Percentiles rank a stretch among this genome's conserved stretches.
Conservation (phyloP, 2,329 filamentous ascomycete species). For the Chaetothyriales sp. region DNA sequence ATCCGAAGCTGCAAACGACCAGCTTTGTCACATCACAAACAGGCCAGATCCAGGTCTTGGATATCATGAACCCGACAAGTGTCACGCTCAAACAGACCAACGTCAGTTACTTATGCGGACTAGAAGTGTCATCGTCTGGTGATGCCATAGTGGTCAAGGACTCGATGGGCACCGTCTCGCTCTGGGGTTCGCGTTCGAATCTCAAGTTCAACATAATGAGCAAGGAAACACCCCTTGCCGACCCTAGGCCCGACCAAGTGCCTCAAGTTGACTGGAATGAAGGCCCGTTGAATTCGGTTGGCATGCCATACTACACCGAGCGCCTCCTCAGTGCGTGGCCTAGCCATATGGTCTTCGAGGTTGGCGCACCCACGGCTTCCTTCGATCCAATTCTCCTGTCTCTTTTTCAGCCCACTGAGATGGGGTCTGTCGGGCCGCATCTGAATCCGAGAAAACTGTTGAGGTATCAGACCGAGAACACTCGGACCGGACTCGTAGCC, state of each 20-base stretch:
- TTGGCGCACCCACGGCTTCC: slow-evolving; percentile 65
- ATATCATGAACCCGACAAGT: slow-evolving; percentile 83
- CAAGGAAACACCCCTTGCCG: slow-evolving; percentile 62
- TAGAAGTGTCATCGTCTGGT: slow-evolving; percentile 77
- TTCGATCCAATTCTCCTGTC: slow-evolving; percentile 57
- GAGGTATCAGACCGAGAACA: slow-evolving; percentile 73
- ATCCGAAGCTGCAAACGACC: slow-evolving; percentile 87
- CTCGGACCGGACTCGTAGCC: slow-evolving; percentile 47
- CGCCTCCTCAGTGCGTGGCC: slow-evolving; percentile 80
- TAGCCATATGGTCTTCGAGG: slow-evolving; percentile 64
- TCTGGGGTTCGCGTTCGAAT: slow-evolving; percentile 79
- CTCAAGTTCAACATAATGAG: slow-evolving; percentile 74
- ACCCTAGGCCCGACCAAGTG: slow-evolving; percentile 45
- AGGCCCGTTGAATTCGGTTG: slow-evolving; percentile 67
- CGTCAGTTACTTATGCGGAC: slow-evolving; percentile 58
- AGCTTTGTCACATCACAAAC: slow-evolving; percentile 84
- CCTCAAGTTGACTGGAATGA: slow-evolving; percentile 55
- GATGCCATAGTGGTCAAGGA: slow-evolving; percentile 73
- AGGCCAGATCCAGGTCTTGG: slow-evolving; percentile 88
- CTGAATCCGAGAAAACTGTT: slow-evolving; percentile 45
- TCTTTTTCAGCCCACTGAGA: slow-evolving; percentile 54
- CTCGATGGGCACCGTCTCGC: slow-evolving; percentile 59
- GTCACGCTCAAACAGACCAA: slow-evolving; percentile 75
- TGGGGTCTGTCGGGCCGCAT: slow-evolving; percentile 66
- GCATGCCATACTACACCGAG: slow-evolving; percentile 88